phyloP scores from a whole-genome alignment of 148 eudicot genomes.

The Nepenthes mirabilis region DNA sequence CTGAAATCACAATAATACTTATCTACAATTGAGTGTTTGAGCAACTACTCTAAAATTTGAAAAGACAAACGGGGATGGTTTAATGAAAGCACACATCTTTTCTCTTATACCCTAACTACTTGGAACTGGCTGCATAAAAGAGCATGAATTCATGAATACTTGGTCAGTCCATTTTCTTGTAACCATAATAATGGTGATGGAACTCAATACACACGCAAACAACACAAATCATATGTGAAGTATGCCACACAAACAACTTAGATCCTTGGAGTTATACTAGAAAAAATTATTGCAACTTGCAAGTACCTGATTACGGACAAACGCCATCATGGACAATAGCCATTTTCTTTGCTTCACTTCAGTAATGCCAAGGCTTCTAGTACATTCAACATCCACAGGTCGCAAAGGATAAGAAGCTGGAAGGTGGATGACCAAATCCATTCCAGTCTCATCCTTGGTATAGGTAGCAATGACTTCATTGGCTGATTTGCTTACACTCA shows the following conservation, averaged over 20 bases:
- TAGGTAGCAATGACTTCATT: constrained; percentile 97
- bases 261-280: not conserved
- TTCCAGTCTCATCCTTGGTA: constrained; percentile 89
- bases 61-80: too few species aligned
- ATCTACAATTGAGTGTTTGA: too few species aligned
- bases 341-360: constrained; percentile 94
- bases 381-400: constrained; percentile 80
- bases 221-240: not conserved
- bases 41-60: too few species aligned
- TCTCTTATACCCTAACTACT: too few species aligned
- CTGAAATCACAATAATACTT: too few species aligned
- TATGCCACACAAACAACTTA: too few species aligned
- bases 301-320: constrained; percentile 87
- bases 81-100: too few species aligned
- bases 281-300: not conserved
- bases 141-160: too few species aligned
- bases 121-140: too few species aligned
- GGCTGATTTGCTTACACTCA: constrained; percentile 92
- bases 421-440: constrained; percentile 92
- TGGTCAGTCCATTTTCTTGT: too few species aligned
- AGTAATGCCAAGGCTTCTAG: constrained; percentile 85
- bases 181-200: too few species aligned
- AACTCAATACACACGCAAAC: too few species aligned
- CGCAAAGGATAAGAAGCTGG: constrained; percentile 86
- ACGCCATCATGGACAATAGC: constrained; percentile 76